phyloP scores from a whole-genome alignment of 1,284 basidiomycete genomes.

The Apiotrichum veenhuisii region DNA sequence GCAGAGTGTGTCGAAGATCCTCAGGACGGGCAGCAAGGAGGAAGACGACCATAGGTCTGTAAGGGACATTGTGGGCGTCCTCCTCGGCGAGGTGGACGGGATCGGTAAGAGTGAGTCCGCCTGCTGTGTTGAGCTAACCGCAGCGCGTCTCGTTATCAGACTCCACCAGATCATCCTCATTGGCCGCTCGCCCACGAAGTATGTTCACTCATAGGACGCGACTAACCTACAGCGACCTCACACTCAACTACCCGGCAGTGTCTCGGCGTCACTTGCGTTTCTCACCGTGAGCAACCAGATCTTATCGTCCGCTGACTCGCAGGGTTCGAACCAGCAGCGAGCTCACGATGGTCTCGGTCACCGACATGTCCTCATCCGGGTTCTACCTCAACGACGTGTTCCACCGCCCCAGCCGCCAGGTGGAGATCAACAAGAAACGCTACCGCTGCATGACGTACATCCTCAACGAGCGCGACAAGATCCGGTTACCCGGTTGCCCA shows the following conservation, averaged over 20 bases:
- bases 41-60: neutral
- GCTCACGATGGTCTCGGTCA: conserved; percentile 16
- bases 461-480: conserved; percentile 10
- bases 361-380: conserved; percentile 77
- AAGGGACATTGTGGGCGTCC: neutral
- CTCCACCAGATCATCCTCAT: neutral
- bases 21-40: neutral
- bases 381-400: conserved; percentile 67
- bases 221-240: neutral
- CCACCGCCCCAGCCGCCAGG: conserved; percentile 26
- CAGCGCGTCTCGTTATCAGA: neutral
- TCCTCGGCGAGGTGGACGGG: neutral
- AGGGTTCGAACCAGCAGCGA: conserved; percentile 17
- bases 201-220: too few relatives aligned
- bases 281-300: conserved; percentile 12
- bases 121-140: neutral
- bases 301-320: neutral
- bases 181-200: neutral
- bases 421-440: conserved; percentile 38
- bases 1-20: neutral
- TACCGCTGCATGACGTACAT: conserved; percentile 6
- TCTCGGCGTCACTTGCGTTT: conserved; percentile 18
- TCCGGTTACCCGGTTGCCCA: conserved; percentile 4
- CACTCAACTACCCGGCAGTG: neutral
- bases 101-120: neutral